Conservation (phyloP, 108 stramenopile genomes). For the Pseudonitzschia multiseries region DNA sequence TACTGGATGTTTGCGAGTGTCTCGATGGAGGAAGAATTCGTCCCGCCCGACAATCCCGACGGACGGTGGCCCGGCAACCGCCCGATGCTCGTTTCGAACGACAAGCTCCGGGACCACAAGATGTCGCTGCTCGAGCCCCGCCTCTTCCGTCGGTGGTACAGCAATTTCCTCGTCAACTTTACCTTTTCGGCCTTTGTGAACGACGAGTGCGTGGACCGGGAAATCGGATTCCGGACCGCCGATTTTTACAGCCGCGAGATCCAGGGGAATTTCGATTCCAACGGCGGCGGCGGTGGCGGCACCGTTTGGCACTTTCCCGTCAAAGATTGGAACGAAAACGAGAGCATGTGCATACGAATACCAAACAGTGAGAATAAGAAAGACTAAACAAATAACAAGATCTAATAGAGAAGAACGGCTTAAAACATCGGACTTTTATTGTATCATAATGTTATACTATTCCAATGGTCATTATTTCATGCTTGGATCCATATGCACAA, state of each 20-base stretch:
- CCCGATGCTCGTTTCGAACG: conserved; percentile 81
- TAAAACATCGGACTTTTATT: not conserved
- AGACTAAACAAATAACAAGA: not conserved
- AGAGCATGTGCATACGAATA: conserved; percentile 68
- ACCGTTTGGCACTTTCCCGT: conserved; percentile 87
- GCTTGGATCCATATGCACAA: conserved; percentile 39
- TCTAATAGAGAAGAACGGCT: not conserved
- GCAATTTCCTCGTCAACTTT: conserved; percentile 79
- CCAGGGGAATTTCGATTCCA: conserved; percentile 73
- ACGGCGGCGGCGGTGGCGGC: not conserved
- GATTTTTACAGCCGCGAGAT: conserved; percentile 90
- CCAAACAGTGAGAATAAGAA: conserved; percentile 31
- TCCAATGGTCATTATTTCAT: conserved; percentile 9
- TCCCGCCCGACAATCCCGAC: conserved; percentile 47
- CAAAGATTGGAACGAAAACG: conserved; percentile 73
- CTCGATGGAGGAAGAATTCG: conserved; percentile 52
- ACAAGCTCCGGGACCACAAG: conserved; percentile 87
- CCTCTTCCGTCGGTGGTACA: conserved; percentile 83
- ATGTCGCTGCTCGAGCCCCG: conserved; percentile 74
- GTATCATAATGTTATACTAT: no score
- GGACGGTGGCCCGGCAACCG: conserved; percentile 77
- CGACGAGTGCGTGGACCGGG: conserved; percentile 57
- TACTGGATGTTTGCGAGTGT: conserved; percentile 89
- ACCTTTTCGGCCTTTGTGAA: conserved; percentile 74
- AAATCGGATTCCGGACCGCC: conserved; percentile 68